These are phyloP conservation scores for Heterobasidion annosum DNA, from an alignment of 1,284 basidiomycete genomes.

Conservation along the genomic window DNA sequence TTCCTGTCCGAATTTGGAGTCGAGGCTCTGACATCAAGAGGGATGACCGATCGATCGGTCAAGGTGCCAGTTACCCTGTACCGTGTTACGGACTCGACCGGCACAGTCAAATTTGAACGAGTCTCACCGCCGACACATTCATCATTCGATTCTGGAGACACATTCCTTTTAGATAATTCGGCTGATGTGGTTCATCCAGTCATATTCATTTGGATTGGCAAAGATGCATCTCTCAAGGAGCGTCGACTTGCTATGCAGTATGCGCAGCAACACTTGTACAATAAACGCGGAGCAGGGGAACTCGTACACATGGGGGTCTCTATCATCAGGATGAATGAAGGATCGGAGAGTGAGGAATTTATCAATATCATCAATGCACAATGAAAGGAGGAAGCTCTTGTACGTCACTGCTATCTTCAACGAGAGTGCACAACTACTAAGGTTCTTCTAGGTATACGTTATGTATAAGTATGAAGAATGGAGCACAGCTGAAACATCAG, in stretches of 20 bases:
- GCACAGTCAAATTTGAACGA: constrained; percentile 26
- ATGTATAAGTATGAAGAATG: too few species aligned
- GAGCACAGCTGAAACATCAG: too few species aligned
- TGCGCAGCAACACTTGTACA: constrained; percentile 42
- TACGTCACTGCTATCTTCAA: too few species aligned
- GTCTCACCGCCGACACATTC: constrained; percentile 22
- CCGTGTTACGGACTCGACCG: constrained; percentile 38
- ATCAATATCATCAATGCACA: not conserved
- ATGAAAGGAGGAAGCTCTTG: too few species aligned
- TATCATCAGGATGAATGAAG: constrained; percentile 43
- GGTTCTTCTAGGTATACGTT: too few species aligned
- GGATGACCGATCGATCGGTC: constrained; percentile 5
- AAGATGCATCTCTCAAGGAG: constrained; percentile 36
- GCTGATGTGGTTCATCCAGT: constrained; percentile 24
- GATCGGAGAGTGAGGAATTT: constrained; percentile 36
- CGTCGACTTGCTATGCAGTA: constrained; percentile 41
- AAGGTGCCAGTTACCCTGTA: constrained; percentile 24
- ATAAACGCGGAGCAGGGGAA: constrained; percentile 19
- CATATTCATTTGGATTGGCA: constrained; percentile 53
- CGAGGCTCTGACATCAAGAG: constrained; percentile 12
- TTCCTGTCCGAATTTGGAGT: constrained; percentile 39
- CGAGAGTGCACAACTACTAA: too few species aligned
- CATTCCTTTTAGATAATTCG: constrained; percentile 38
- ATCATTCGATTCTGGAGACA: constrained; percentile 35
- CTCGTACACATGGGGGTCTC: constrained; percentile 24